Conservation (phyloP, 139 green algal genomes). For the Picochlorum costavermella region DNA sequence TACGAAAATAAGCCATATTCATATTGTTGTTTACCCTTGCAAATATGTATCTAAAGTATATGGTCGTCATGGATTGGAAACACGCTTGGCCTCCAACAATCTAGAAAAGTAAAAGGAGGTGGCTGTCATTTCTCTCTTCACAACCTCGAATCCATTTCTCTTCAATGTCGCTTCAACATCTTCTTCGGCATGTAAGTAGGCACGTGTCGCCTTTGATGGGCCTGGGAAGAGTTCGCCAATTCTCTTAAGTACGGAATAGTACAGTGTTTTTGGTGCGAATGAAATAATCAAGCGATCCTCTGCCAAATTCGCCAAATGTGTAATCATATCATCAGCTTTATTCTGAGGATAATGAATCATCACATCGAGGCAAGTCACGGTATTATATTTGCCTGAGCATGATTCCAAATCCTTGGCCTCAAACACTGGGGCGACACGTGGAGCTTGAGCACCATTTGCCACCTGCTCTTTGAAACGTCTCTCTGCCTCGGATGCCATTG, state of each 20-base stretch:
- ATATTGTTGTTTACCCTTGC: too few species aligned
- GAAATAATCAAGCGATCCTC: constrained; percentile 85
- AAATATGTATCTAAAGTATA: too few species aligned
- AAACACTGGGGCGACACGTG: constrained; percentile 62
- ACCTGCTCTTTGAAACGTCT: constrained; percentile 40
- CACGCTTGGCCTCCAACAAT: constrained; percentile 50
- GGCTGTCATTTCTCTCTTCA: constrained; percentile 91
- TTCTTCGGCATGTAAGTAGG: constrained; percentile 91
- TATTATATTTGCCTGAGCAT: constrained; percentile 79
- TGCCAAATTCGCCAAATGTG: constrained; percentile 77
- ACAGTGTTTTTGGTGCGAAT: constrained; percentile 87
- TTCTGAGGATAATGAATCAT: constrained; percentile 99
- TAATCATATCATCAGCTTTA: constrained; percentile 89
- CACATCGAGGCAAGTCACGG: constrained; percentile 94
- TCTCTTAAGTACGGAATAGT: constrained; percentile 76
- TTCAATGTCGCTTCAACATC: constrained; percentile 87
- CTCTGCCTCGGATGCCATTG: constrained; percentile 69
- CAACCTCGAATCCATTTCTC: constrained; percentile 39
- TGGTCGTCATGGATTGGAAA: too few species aligned
- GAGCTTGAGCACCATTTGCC: constrained; percentile 24
- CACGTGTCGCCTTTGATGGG: constrained; percentile 77
- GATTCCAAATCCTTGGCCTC: constrained; percentile 81
- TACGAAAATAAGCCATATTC: too few species aligned
- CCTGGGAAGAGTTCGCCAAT: constrained; percentile 97
- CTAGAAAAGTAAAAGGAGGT: constrained; percentile 97